These are phyloP conservation scores for Phlebiopsis flavidoalba DNA, from an alignment of 768 basidiomycete species.

Conservation along the genomic window DNA sequence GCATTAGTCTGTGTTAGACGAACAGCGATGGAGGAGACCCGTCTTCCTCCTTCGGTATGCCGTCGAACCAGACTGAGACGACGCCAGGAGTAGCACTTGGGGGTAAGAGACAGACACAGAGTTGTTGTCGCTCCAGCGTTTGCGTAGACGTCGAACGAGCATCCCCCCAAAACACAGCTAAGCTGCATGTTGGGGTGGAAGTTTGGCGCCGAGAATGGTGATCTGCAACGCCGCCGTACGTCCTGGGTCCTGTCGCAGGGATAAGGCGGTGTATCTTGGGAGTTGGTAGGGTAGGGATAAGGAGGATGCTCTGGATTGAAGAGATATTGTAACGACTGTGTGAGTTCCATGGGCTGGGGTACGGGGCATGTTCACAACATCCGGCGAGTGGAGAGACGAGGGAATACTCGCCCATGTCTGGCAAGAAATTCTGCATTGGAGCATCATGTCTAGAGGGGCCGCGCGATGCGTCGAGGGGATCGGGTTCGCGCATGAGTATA, in stretches of 20 bases:
- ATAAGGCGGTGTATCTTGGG: constrained; percentile 85
- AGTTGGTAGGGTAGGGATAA: constrained; percentile 41
- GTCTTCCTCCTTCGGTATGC: constrained; percentile 58
- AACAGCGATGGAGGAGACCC: constrained; percentile 60
- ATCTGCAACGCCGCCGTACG: constrained; percentile 92
- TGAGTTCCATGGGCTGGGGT: background rate
- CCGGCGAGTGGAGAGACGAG: constrained; percentile 6
- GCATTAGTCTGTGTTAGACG: constrained; percentile 87
- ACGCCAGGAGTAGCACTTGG: constrained; percentile 77
- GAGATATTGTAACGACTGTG: constrained; percentile 27
- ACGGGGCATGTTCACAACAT: constrained; percentile 23
- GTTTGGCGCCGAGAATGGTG: constrained; percentile 86
- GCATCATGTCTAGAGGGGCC: background rate
- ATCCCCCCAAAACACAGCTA: constrained; percentile 83
- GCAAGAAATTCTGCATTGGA: background rate
- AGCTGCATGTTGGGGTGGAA: constrained; percentile 73
- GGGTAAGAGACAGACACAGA: constrained; percentile 86
- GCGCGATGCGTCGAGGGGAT: background rate
- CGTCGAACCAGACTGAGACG: constrained; percentile 87
- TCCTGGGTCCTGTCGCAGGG: constrained; percentile 76
- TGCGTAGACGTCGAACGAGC: constrained; percentile 77
- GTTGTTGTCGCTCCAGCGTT: constrained; percentile 86
- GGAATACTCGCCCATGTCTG: background rate
- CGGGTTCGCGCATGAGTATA: constrained; percentile 16
- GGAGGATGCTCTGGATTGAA: constrained; percentile 49